Base-by-base conservation (phyloP, 2,329 filamentous ascomycete species). In the Akanthomyces uredinophilus region DNA sequence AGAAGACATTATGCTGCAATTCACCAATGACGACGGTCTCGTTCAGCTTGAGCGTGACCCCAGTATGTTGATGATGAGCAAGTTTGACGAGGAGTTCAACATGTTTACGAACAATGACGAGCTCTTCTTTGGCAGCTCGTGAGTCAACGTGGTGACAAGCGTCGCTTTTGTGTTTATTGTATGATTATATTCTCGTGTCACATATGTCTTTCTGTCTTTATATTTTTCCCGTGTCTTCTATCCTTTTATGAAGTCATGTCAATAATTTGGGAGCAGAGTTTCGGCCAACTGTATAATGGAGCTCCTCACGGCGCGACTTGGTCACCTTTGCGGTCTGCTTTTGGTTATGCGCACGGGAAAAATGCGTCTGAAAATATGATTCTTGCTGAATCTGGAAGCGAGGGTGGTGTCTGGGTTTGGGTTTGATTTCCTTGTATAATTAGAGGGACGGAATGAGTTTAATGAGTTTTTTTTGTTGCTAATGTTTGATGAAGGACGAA, bases 21-120 rank as follows among this genome's bases (percentile, higher is more conserved):
- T 61, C 37, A 61, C 50, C 16, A 54, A 54, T 18, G 76, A 78
- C 46, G 76, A 78, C 22, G 72, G 74, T 32, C 71, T 81, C 41
- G 73, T 77, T 16, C 75, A 73, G 62, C 71, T 81, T 10, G 78
- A 81, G 62, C 74, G 75, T 44, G 80, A 82, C 43, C 69, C 79
- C 35, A 77, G 72, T 69, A 77, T 82, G 75, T 72, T 82, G 57
- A 77, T 81, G 74, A 76, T 81, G 68, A 76, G 72, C 72, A 83
- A 83, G 71, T 83, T 82, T 67, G 81, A 83, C 59, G 82, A 84
- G 49, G 79, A 81, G 49, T 82, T 80, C 37, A 75, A 75, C 70
- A 81, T 85, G 79, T 83, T 84, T 66, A 77, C 74, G 32, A 75
- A 76, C 65, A 76, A 73, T 64, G 80, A 82, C 61, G 81, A 84